Base-by-base conservation (phyloP, 352 stramenopile species). In the Blastocystis sp. region DNA sequence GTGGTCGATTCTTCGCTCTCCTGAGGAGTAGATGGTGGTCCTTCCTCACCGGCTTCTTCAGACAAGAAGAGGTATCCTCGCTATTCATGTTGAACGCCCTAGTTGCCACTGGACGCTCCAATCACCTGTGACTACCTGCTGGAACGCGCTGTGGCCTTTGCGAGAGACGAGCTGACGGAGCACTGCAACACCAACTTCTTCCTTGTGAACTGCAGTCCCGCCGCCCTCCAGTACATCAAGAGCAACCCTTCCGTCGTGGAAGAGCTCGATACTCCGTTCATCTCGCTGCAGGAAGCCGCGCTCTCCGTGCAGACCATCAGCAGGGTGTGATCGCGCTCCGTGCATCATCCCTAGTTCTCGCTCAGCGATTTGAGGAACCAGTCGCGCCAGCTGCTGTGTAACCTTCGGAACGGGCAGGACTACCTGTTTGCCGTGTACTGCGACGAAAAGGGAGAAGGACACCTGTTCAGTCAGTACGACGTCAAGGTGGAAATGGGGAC, bases 81-180 rank as follows among this genome's bases (percentile, higher is more conserved):
- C 59, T 65, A 33, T 31, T 3, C n/a, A 35, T 35, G 4, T 3
- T 50, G 33, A 71, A 9, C 35, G 12, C 10, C 41, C 24, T 80
- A 80, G 69, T 37, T 80, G 31, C 19, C 69, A n/a, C 19, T 37
- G 9, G 69, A 80, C 4, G 33, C 69, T 12, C 33, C 60, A 2
- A 80, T 80, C 31, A 21, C 21, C 1, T 80, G 69, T 29, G 39
- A 80, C n/a, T 80, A 80, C 55, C 69, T 80, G n/a, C 45, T 80
- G 1, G 24, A 80, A 1, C 39, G 31, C 55, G 69, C 69, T 21
- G 1, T 51, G 10, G 2, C 1, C 3, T 80, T 80, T 16, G 50
- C 60, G 3, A 24, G 21, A 10, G 39, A 80, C 10, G 39, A 62
- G 24, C 69, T 80, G 19, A 31, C 69, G 13, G 1, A 19, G 1